Evolutionary conservation across 495 filamentous ascomycete species (phyloP).

Genomic region (Penicillium egyptiacum): DNA sequence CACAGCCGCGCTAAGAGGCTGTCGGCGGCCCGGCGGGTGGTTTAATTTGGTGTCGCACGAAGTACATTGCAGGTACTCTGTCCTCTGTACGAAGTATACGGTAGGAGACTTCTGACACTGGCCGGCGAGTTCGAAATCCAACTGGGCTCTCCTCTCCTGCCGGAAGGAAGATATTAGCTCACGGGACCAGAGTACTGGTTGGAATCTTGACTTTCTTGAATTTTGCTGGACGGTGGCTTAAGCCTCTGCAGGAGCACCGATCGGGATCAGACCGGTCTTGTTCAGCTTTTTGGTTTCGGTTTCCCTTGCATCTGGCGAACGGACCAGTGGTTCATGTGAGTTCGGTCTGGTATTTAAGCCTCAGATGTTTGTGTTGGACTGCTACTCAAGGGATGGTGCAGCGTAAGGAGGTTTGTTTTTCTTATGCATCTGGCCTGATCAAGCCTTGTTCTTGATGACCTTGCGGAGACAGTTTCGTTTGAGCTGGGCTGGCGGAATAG

Average conservation of each 20-base stretch:
- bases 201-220: neutral
- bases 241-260: slow-evolving; percentile 9
- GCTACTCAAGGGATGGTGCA: slow-evolving; percentile 17
- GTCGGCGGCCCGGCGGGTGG: neutral
- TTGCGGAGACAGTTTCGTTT: slow-evolving; percentile 1
- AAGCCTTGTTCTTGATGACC: neutral
- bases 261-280: neutral
- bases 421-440: slow-evolving; percentile 7
- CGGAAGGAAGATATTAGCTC: neutral
- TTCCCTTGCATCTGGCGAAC: slow-evolving; percentile 26
- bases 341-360: neutral
- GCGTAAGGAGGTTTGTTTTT: slow-evolving; percentile 16
- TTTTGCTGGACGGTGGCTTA: neutral
- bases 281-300: neutral
- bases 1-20: slow-evolving; percentile 4
- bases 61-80: neutral
- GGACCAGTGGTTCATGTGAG: slow-evolving; percentile 28
- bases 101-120: neutral
- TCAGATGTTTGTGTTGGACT: neutral
- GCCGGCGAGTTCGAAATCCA: neutral
- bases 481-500: neutral
- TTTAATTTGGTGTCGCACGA: neutral
- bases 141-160: neutral
- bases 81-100: neutral
- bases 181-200: neutral